These are phyloP conservation scores for Neopestalotiopsis clavispora DNA, from an alignment of 2,329 filamentous ascomycete genomes.

Conservation along the genomic window DNA sequence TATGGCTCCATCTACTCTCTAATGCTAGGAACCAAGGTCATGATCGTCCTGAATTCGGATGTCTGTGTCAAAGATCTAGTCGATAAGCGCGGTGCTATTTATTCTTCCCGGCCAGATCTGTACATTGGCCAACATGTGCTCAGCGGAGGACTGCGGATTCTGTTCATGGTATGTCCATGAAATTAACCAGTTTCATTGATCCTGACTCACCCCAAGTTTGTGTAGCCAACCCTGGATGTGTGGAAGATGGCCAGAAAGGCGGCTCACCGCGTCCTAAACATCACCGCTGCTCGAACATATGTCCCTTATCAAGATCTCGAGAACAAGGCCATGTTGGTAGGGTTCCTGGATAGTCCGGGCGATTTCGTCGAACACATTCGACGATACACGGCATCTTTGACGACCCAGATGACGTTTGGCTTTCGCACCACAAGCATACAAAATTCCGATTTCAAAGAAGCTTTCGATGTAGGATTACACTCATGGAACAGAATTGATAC, in stretches of 20 bases:
- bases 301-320: slow-evolving; percentile 61
- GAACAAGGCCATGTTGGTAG: slow-evolving; percentile 56
- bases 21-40: slow-evolving; percentile 51
- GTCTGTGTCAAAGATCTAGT: slow-evolving; percentile 54
- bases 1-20: slow-evolving; percentile 54
- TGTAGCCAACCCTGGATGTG: not conserved
- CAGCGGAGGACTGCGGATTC: slow-evolving; percentile 23
- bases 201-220: not conserved
- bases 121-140: slow-evolving; percentile 44
- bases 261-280: slow-evolving; percentile 51
- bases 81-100: slow-evolving; percentile 54
- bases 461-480: not conserved
- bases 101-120: slow-evolving; percentile 48
- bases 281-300: slow-evolving; percentile 50
- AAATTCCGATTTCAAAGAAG: slow-evolving; percentile 44
- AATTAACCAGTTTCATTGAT: not conserved
- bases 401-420: slow-evolving; percentile 55
- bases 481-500: not conserved
- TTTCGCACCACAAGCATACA: slow-evolving; percentile 41
- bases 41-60: slow-evolving; percentile 53
- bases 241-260: slow-evolving; percentile 42
- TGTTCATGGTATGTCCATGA: slow-evolving; percentile 23
- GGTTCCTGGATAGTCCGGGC: slow-evolving; percentile 49
- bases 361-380: slow-evolving; percentile 48
- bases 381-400: slow-evolving; percentile 53